Evolutionary conservation across 441 rosid species (phyloP), one percentile per base, ranked within the genome.

Genomic region (Mallotus japonicus): DNA sequence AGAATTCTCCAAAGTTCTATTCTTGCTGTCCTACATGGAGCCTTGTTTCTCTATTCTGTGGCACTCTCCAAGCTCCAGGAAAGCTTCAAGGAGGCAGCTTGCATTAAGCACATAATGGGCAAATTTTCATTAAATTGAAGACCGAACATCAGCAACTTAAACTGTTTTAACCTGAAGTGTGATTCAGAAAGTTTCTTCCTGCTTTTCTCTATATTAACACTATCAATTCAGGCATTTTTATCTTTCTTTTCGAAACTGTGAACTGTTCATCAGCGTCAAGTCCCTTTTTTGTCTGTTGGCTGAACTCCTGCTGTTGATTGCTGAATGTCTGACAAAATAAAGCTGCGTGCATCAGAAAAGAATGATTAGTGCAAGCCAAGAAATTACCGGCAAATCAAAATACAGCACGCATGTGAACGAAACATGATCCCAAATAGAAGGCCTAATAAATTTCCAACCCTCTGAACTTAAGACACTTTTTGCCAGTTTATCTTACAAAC

Each of bases 311-410:
- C 40, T 15, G 40, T 66, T 58, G 34, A 58, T 44, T 32, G 76
- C 59, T 34, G 50, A 67, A 59, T 56, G 56, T 40, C 65, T 53
- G 53, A 65, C 63, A 56, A 55, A 73, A 44, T 74, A 20, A 59
- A 74, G 76, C 70, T 73, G 76, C 17, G 28, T 44, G 8, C 34
- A 50, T 28, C 56, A 57, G 24, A 19, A 32, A 37, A 2, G 4
- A 20, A 32, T 57, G 3, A 20, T 72, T 72, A 53, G 62, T 8
- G 11, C 34, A 56, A 53, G 28, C 58, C 40, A n/a, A 51, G 16
- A 14, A 28, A 54, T 14, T 8, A 68, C 17, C 47, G 32, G 11
- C 55, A 44, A 8, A 53, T 17, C 5, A 50, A 14, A 50, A 11
- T 50, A 14, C 7, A 8, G 10, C 49, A 44, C 9, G 2, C 12